Evolutionary conservation across 1,284 basidiomycete genomes (phyloP).

Genomic region (Irpex sp.): DNA sequence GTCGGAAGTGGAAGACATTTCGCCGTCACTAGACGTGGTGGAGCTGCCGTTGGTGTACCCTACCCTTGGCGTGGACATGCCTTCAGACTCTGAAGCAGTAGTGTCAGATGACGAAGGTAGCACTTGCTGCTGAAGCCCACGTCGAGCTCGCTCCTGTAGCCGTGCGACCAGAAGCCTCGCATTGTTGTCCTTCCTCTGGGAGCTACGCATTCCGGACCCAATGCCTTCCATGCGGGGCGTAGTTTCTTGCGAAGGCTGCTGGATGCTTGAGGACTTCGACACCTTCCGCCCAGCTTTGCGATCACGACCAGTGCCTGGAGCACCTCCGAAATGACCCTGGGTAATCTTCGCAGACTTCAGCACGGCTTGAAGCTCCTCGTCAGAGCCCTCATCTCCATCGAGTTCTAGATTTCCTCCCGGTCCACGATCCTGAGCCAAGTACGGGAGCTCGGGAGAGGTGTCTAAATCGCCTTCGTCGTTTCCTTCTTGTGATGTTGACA

Average conservation of each 20-base stretch:
- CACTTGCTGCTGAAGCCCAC: not conserved
- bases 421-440: conserved; percentile 1
- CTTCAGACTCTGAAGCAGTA: not conserved
- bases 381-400: conserved; percentile 19
- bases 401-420: conserved; percentile 21
- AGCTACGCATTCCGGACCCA: conserved; percentile 21
- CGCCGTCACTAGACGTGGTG: not conserved
- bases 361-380: conserved; percentile 24
- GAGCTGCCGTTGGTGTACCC: not conserved
- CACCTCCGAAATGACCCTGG: conserved; percentile 1
- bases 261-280: not conserved
- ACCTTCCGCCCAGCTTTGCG: not conserved
- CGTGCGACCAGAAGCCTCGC: not conserved
- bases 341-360: conserved; percentile 19
- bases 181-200: not conserved
- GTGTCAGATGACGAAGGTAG: not conserved
- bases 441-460: conserved; percentile 22
- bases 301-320: not conserved
- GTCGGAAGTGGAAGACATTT: not conserved
- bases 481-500: conserved; percentile 30
- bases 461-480: conserved; percentile 32
- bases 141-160: conserved; percentile 2
- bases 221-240: conserved; percentile 20
- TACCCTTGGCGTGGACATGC: not conserved
- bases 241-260: not conserved